phyloP scores from a whole-genome alignment of 345 rosid genomes.

The Hirschfeldia incana region DNA sequence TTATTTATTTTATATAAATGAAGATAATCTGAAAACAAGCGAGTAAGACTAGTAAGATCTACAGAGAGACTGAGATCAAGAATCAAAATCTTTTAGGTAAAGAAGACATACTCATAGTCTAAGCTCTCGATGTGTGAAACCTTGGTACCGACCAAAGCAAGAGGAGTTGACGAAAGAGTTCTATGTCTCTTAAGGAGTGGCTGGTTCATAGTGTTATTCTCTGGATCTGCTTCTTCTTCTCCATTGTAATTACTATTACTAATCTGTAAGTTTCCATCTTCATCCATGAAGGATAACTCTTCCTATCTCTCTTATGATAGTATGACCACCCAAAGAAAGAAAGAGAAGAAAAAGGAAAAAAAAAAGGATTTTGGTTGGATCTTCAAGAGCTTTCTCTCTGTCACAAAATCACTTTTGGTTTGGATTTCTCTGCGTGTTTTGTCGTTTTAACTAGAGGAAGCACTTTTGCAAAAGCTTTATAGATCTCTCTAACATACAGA shows the following conservation, averaged over 20 bases:
- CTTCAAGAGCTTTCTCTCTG: conserved; percentile 22
- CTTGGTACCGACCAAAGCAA: conserved; percentile 84
- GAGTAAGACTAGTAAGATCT: not conserved
- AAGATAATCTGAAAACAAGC: not conserved
- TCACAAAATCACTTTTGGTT: conserved; percentile 17
- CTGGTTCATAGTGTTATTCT: conserved; percentile 43
- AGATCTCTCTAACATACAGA: conserved; percentile 15
- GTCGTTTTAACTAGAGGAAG: conserved; percentile 24
- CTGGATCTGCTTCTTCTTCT: conserved; percentile 40
- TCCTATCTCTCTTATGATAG: not conserved
- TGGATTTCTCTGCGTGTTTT: conserved; percentile 26
- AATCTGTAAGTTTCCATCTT: conserved; percentile 36
- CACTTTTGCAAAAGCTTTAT: conserved; percentile 23
- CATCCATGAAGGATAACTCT: conserved; percentile 35
- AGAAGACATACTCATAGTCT: conserved; percentile 73
- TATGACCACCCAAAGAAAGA: not conserved
- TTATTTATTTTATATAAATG: not conserved
- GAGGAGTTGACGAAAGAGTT: conserved; percentile 75
- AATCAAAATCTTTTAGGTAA: not conserved
- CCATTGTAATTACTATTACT: conserved; percentile 35
- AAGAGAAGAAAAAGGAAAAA: not conserved
- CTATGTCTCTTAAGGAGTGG: conserved; percentile 83
- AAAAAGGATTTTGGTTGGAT: conserved; percentile 17
- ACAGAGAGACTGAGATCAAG: not conserved
- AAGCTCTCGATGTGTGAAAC: conserved; percentile 89